These are phyloP conservation scores for Rutstroemia sp. DNA, from an alignment of 2,329 filamentous ascomycete species.

Conservation along the genomic window DNA sequence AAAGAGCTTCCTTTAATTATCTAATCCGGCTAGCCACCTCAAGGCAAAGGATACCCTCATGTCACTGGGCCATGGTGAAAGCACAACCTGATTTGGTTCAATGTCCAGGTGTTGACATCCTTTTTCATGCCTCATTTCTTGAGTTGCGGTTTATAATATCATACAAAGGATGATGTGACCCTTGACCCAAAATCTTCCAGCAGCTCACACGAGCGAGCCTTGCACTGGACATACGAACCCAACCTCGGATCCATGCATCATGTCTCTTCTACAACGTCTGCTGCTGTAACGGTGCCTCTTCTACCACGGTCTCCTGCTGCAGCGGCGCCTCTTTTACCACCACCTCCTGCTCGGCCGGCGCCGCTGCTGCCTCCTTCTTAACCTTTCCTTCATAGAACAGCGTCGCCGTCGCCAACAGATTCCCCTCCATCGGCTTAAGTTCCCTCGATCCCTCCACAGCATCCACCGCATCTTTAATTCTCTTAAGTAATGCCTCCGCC, in stretches of 20 bases:
- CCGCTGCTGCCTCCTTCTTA: background rate
- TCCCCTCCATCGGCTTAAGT: conserved; percentile 38
- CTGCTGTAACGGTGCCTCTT: background rate
- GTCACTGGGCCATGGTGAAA: too few relatives aligned
- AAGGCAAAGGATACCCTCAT: too few relatives aligned
- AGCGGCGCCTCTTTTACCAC: background rate
- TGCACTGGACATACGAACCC: too few relatives aligned
- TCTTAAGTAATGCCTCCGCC: conserved; percentile 48
- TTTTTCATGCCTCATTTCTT: too few relatives aligned
- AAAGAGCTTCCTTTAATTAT: too few relatives aligned
- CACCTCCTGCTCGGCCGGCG: background rate
- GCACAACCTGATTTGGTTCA: too few relatives aligned
- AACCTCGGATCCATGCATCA: background rate
- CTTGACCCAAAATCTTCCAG: too few relatives aligned
- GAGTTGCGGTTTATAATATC: too few relatives aligned
- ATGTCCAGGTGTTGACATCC: too few relatives aligned
- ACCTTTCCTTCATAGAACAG: conserved; percentile 37
- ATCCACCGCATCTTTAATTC: conserved; percentile 34
- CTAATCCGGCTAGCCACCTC: too few relatives aligned
- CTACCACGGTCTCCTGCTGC: background rate
- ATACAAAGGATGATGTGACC: too few relatives aligned
- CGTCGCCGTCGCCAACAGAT: conserved; percentile 36
- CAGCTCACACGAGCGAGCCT: too few relatives aligned
- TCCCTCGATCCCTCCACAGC: conserved; percentile 36
- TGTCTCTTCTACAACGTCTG: background rate